phyloP scores from a whole-genome alignment of 2,329 filamentous ascomycete species.

The Periconia digitata region DNA sequence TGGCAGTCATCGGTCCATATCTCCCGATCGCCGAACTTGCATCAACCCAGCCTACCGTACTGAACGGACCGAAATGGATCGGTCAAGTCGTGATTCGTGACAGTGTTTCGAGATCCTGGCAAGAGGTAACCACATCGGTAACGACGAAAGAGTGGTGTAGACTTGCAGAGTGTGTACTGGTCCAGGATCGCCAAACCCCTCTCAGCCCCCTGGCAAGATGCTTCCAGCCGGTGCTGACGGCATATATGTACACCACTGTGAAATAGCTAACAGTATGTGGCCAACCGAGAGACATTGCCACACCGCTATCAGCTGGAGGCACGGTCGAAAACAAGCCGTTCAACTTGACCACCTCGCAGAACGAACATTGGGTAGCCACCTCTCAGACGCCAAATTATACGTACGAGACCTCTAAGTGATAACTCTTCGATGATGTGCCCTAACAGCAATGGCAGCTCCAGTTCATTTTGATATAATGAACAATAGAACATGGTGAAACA shows the following conservation, averaged over 20 bases:
- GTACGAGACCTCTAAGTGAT: no score
- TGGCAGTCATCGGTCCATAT: neutral
- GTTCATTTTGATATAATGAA: no score
- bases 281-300: neutral
- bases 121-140: conserved; percentile 3
- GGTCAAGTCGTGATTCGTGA: conserved; percentile 10
- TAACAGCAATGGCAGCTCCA: no score
- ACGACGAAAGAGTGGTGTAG: neutral
- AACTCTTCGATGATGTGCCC: no score
- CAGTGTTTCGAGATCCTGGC: conserved; percentile 3
- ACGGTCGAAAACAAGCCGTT: no score
- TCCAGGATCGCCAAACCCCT: neutral
- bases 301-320: neutral
- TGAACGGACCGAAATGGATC: conserved; percentile 15
- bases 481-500: no score
- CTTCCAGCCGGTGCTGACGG: neutral
- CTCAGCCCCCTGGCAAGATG: neutral
- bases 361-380: no score
- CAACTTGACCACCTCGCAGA: no score
- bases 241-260: neutral
- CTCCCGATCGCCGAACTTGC: conserved; percentile 15
- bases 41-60: neutral
- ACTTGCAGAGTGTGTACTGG: neutral
- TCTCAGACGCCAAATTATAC: no score
- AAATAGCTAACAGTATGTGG: neutral